Percentiles rank a stretch among this genome's conserved stretches.
Evolutionary conservation across 1,139 yeast genomes (phyloP).

Genomic region (Nakaseomyces glabratus): DNA sequence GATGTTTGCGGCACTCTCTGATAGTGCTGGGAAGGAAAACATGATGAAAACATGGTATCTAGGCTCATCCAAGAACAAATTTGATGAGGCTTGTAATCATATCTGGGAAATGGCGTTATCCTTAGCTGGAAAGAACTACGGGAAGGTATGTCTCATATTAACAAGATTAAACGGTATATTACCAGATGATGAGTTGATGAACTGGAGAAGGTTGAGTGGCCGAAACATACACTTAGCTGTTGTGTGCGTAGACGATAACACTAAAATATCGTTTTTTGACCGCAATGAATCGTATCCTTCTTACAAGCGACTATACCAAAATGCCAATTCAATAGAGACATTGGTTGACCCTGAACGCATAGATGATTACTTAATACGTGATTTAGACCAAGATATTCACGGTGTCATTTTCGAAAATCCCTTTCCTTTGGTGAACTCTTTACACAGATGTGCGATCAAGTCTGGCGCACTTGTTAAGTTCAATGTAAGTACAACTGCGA

Average conservation of each 20-base stretch:
- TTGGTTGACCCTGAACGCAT: conserved; percentile 17
- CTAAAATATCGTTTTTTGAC: conserved; percentile 45
- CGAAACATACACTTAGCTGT: conserved; percentile 62
- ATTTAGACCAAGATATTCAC: conserved; percentile 47
- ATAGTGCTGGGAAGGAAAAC: conserved; percentile 63
- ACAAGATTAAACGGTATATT: conserved; percentile 63
- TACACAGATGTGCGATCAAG: conserved; percentile 60
- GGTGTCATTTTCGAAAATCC: conserved; percentile 57
- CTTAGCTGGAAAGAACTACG: conserved; percentile 35
- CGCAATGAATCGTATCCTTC: conserved; percentile 31
- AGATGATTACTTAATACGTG: conserved; percentile 40
- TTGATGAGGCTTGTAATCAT: conserved; percentile 49
- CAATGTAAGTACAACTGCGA: conserved; percentile 30
- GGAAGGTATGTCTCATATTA: conserved; percentile 54
- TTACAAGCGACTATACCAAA: conserved; percentile 28
- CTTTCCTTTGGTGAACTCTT: conserved; percentile 59
- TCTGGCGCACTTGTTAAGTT: conserved; percentile 58
- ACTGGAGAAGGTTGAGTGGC: conserved; percentile 63
- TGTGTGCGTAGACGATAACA: conserved; percentile 58
- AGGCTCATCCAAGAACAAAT: conserved; percentile 38
- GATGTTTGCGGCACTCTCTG: conserved; percentile 87
- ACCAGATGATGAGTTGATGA: conserved; percentile 70
- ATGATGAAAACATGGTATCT: conserved; percentile 60
- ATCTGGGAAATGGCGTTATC: conserved; percentile 47
- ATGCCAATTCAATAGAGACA: conserved; percentile 16